Base-by-base conservation (phyloP, 2,329 filamentous ascomycete species). In the Thielaviopsis musarum region DNA sequence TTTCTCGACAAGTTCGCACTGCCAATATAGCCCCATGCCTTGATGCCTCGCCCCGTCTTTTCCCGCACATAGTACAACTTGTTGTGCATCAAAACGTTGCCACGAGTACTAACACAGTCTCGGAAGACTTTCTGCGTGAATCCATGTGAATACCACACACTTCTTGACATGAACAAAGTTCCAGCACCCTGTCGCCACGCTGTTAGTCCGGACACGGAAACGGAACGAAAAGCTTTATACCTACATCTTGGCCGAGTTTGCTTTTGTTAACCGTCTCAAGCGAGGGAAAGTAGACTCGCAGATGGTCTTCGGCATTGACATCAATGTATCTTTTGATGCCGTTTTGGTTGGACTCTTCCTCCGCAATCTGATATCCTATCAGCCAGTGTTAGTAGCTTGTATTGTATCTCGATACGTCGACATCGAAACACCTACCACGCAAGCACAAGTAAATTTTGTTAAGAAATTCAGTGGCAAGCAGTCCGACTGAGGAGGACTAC, bases 1-100 rank as follows among this genome's bases (percentile, higher is more conserved):
- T 87, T 91, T 70, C 96, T 90, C 0, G 90, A 95, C 28, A 95
- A 72, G 71, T 98, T 98, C 7, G 89, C 88, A 65, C 88, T 95
- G 17, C 93, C 93, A 45, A 95, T 73, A 67, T 97, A 97, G 1
- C 80, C 85, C 85, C 88, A 97, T 4, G 83, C 82, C 61, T 63
- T 59, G 57, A 66, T 65, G 41, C 65, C 63, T 58, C 67, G 64
- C 13, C 59, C 54, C 9, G 57, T 56, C 9, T 41, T 55, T 24
- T 62, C 58, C 19, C 73, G 73, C 24, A 80, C 78, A 57, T 81
- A 73, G 59, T 83, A 72, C 64, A 89, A 75, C 73, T 98, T 98
- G 71, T 82, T 94, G 71, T 98, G 93, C 74, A 94, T 88, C 63
- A 98, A 73, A 22, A 96, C 69, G 0, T 88, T 87, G 2, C 72